phyloP scores from a whole-genome alignment of 192 early-diverging fungal species.

The Umbelopsis sp. region DNA sequence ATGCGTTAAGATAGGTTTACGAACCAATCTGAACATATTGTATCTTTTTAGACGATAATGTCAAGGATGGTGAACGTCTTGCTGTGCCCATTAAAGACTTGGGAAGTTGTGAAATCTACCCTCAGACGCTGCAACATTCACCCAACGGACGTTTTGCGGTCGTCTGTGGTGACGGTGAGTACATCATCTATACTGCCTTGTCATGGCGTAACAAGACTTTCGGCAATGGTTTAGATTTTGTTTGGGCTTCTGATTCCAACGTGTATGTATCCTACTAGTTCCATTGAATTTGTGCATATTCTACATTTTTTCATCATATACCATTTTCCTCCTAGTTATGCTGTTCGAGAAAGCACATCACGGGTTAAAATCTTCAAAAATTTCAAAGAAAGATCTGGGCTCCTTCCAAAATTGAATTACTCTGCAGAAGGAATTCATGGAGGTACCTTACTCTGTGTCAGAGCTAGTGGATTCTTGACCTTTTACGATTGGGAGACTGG shows the following conservation, averaged over 20 bases:
- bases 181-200: slow-evolving; percentile 99
- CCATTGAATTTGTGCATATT: too few relatives aligned
- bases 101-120: slow-evolving; percentile 97
- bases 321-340: slow-evolving; percentile 55
- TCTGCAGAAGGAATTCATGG: slow-evolving; percentile 94
- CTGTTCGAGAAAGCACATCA: slow-evolving; percentile 91
- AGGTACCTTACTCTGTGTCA: slow-evolving; percentile 88
- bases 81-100: slow-evolving; percentile 87
- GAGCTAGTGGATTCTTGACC: slow-evolving; percentile 82
- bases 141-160: slow-evolving; percentile 99
- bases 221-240: slow-evolving; percentile 93
- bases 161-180: slow-evolving; percentile 98
- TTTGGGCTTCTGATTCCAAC: slow-evolving; percentile 96
- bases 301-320: neutral
- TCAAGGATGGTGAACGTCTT: slow-evolving; percentile 94
- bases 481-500: slow-evolving; percentile 99
- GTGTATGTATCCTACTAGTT: slow-evolving; percentile 53
- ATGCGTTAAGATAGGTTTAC: too few relatives aligned
- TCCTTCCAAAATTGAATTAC: slow-evolving; percentile 71
- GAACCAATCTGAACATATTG: too few relatives aligned
- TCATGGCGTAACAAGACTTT: slow-evolving; percentile 99
- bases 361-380: slow-evolving; percentile 90
- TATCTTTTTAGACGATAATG: slow-evolving; percentile 66
- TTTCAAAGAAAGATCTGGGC: slow-evolving; percentile 89
- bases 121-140: slow-evolving; percentile 92